phyloP scores from a whole-genome alignment of 169 alveolate species.

The Plasmodium yoelii region DNA sequence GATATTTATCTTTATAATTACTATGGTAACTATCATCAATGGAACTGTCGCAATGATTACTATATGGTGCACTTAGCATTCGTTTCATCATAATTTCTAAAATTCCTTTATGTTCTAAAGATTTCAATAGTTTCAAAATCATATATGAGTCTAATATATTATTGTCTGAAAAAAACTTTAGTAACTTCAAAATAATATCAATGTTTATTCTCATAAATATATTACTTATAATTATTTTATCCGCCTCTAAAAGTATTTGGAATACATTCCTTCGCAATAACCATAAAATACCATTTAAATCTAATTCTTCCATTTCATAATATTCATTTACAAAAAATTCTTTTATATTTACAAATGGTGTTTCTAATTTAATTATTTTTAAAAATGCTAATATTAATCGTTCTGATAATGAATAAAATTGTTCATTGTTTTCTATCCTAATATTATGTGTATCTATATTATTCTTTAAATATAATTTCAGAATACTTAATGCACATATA shows the following conservation, averaged over 20 bases:
- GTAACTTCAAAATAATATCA: conserved; percentile 58
- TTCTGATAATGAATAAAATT: conserved; percentile 65
- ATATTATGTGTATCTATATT: conserved; percentile 13
- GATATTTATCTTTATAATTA: too few relatives aligned
- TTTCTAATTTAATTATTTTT: conserved; percentile 68
- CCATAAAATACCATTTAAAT: conserved; percentile 67
- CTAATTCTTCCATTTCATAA: conserved; percentile 73
- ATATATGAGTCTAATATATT: conserved; percentile 60
- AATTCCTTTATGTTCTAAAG: conserved; percentile 72
- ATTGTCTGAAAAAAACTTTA: conserved; percentile 64
- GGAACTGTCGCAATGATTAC: conserved; percentile 5
- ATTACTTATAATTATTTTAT: conserved; percentile 71
- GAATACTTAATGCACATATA: conserved; percentile 65
- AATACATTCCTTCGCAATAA: conserved; percentile 73
- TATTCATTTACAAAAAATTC: conserved; percentile 26
- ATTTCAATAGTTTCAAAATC: conserved; percentile 48
- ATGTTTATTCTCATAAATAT: conserved; percentile 66
- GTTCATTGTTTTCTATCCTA: conserved; percentile 71
- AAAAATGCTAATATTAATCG: conserved; percentile 54
- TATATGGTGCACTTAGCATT: conserved; percentile 59
- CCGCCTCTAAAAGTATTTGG: conserved; percentile 71
- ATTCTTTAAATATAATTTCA: conserved; percentile 58
- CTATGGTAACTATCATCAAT: too few relatives aligned
- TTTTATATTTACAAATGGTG: conserved; percentile 43
- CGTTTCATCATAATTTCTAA: conserved; percentile 76